A percentile compares a stretch with the other conserved stretches of the same genome.
These are phyloP conservation scores for Plasmodium chabaudi DNA, from an alignment of 169 alveolate species.

Conservation along the genomic window DNA sequence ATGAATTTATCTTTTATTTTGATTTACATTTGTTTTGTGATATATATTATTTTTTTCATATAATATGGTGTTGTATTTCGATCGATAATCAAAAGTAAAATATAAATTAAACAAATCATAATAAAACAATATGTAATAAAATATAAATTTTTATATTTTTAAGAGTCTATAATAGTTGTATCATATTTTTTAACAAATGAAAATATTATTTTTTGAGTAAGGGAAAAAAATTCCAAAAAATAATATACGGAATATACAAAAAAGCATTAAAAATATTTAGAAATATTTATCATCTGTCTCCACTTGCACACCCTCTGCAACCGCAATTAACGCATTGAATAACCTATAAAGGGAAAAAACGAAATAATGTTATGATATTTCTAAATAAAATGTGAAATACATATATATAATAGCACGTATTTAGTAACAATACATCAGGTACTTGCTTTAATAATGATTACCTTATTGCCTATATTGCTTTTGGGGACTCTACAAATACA, in stretches of 20 bases:
- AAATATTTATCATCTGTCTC: slow-evolving; percentile 74
- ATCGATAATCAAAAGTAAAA: slow-evolving; percentile 28
- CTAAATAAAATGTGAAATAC: not conserved
- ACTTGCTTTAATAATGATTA: slow-evolving; percentile 13
- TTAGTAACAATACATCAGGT: slow-evolving; percentile 13
- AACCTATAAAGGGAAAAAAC: slow-evolving; percentile 42
- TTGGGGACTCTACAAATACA: slow-evolving; percentile 99
- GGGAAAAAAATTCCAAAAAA: slow-evolving; percentile 1
- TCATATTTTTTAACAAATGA: not conserved
- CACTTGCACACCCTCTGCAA: slow-evolving; percentile 98
- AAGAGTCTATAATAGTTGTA: not conserved
- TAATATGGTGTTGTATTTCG: not conserved
- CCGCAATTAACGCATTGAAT: slow-evolving; percentile 99
- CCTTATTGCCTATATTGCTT: slow-evolving; percentile 92
- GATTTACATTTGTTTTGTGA: slow-evolving; percentile 25
- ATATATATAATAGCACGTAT: not conserved
- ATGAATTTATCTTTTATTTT: slow-evolving; percentile 1
- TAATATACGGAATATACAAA: not conserved
- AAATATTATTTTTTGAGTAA: too few species aligned
- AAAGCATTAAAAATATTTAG: not conserved
- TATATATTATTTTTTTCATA: slow-evolving; percentile 9
- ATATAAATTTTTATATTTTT: not conserved
- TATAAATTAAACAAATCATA: slow-evolving; percentile 22
- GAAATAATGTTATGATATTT: not conserved
- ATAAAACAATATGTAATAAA: slow-evolving; percentile 21